Evolutionary conservation across 441 rosid species (phyloP).

Genomic region (Arabidopsis lyrata): DNA sequence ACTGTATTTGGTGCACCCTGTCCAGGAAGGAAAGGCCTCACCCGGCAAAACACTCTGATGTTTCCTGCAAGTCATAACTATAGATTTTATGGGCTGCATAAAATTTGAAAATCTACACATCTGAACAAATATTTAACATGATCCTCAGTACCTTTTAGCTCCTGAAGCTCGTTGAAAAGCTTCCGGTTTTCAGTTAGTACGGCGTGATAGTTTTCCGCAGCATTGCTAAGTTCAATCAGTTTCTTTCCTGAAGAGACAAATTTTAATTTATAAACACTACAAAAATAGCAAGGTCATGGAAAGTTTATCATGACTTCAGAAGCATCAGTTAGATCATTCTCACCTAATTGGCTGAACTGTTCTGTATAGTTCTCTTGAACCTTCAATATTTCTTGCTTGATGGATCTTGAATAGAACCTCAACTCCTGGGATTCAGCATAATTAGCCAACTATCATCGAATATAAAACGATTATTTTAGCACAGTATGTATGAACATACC

Average conservation of each 20-base stretch:
- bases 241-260: conserved; percentile 53
- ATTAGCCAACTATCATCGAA: conserved; percentile 15
- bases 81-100: background rate
- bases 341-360: conserved; percentile 69
- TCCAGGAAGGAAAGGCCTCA: conserved; percentile 79
- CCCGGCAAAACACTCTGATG: conserved; percentile 85
- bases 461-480: conserved; percentile 4
- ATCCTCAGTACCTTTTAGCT: conserved; percentile 68
- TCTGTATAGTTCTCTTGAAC: conserved; percentile 57
- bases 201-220: conserved; percentile 72
- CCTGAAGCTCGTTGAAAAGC: conserved; percentile 90
- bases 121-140: background rate
- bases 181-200: conserved; percentile 84
- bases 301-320: conserved; percentile 5
- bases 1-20: conserved; percentile 60
- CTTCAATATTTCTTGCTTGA: conserved; percentile 67
- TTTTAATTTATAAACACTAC: background rate
- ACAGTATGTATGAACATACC: conserved; percentile 48
- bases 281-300: background rate
- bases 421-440: conserved; percentile 58
- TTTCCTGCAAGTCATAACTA: conserved; percentile 63
- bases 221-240: conserved; percentile 58
- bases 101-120: background rate
- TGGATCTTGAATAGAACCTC: conserved; percentile 61
- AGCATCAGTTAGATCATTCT: conserved; percentile 26